Conservation (phyloP, 495 filamentous ascomycete species). For the Aeminium ludgeri region DNA sequence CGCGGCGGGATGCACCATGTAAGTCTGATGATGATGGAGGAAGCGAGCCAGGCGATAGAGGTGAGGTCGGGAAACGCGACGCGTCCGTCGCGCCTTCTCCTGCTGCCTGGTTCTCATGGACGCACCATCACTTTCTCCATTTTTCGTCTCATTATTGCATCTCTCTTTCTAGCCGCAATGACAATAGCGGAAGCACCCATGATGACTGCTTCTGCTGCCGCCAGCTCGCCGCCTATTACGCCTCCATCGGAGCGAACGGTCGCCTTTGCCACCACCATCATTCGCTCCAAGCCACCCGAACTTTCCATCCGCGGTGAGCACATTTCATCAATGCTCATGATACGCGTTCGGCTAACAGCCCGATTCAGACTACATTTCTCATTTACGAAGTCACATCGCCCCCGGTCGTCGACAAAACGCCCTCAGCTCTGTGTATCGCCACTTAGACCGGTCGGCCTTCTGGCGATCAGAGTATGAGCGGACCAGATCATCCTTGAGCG, state of each 20-base stretch:
- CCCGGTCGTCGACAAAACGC: conserved; percentile 9
- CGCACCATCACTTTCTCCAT: too few species aligned
- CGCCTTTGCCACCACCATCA: conserved; percentile 15
- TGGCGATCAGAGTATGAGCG: conserved; percentile 13
- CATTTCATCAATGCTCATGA: not conserved
- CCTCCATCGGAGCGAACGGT: conserved; percentile 8
- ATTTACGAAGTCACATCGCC: conserved; percentile 15
- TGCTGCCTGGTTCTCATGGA: too few species aligned
- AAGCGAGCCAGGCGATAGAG: too few species aligned
- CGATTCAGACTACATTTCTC: conserved; percentile 12
- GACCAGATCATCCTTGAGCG: not conserved
- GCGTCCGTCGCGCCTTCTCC: too few species aligned
- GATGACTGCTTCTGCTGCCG: too few species aligned
- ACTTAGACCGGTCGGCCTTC: conserved; percentile 14
- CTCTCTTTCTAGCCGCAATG: too few species aligned
- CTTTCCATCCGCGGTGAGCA: conserved; percentile 8
- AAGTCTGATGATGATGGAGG: too few species aligned
- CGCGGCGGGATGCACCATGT: too few species aligned
- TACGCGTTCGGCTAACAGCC: not conserved
- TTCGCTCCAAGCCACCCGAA: conserved; percentile 11
- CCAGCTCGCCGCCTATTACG: not conserved
- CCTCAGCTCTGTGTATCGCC: conserved; percentile 10
- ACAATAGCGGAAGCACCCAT: too few species aligned
- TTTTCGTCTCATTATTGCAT: too few species aligned
- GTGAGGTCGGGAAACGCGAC: too few species aligned